Evolutionary conservation across 163 green algal species (phyloP).

Genomic region (Scenedesmus sp.): DNA sequence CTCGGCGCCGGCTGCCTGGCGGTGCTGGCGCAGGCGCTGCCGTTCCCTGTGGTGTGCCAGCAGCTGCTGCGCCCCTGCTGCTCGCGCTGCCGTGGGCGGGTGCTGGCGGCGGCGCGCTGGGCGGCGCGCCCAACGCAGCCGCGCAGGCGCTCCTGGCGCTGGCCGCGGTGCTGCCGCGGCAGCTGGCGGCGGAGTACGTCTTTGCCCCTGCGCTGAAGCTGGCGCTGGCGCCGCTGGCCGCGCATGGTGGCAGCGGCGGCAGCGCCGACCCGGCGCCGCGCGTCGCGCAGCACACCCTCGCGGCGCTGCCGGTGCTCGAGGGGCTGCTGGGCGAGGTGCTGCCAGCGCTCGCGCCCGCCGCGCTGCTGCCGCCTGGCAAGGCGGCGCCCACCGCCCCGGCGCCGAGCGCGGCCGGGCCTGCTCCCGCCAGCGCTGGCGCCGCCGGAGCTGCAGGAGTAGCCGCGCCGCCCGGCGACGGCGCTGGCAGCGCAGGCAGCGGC

Average conservation of each 20-base stretch:
- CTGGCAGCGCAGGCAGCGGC: not conserved
- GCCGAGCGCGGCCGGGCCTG: not conserved
- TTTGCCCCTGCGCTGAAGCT: slow-evolving; percentile 14
- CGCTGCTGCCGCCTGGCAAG: not conserved
- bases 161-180: not conserved
- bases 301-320: not conserved
- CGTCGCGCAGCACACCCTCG: not conserved
- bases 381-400: not conserved
- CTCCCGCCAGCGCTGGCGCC: not conserved
- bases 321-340: slow-evolving; percentile 27
- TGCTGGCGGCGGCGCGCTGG: not conserved
- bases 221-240: slow-evolving; percentile 13
- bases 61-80: slow-evolving; percentile 26
- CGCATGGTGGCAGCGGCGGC: not conserved
- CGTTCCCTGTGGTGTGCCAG: slow-evolving; percentile 21
- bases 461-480: not conserved
- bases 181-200: slow-evolving; percentile 12
- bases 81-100: slow-evolving; percentile 14
- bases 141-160: slow-evolving; percentile 10
- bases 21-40: slow-evolving; percentile 15
- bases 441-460: slow-evolving; percentile 19
- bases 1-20: slow-evolving; percentile 20
- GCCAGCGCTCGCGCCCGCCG: not conserved
- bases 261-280: not conserved
- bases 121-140: not conserved